Conservation (phyloP, 352 stramenopile genomes). For the Phytophthora megakarya region DNA sequence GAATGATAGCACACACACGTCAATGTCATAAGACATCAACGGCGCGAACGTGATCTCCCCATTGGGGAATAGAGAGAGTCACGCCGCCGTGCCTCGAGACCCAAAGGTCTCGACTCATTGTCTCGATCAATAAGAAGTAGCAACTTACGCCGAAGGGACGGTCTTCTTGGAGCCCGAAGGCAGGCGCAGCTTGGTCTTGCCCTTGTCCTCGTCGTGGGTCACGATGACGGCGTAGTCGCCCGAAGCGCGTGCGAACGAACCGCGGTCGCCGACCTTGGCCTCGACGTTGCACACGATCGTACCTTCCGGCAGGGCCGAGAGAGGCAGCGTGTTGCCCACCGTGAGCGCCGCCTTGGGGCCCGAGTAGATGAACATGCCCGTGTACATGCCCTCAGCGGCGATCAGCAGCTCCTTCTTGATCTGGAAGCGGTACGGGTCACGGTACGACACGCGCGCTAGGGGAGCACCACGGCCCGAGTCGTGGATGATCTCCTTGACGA, state of each 20-base stretch:
- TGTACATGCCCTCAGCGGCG: slow-evolving; percentile 99
- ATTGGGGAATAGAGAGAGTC: slow-evolving; percentile 20
- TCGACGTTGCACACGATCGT: slow-evolving; percentile 99
- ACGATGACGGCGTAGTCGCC: slow-evolving; percentile 99
- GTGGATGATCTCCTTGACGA: slow-evolving; percentile 99
- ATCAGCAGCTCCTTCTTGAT: slow-evolving; percentile 96
- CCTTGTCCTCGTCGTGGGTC: slow-evolving; percentile 98
- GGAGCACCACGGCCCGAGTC: slow-evolving; percentile 97
- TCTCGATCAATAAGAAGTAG: slow-evolving; percentile 29
- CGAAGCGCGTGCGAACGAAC: slow-evolving; percentile 95
- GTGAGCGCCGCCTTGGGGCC: slow-evolving; percentile 96
- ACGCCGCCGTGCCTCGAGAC: slow-evolving; percentile 44
- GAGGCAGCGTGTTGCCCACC: slow-evolving; percentile 97
- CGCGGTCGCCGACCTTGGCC: slow-evolving; percentile 94
- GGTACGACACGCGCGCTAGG: slow-evolving; percentile 94
- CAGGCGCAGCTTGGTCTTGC: slow-evolving; percentile 95
- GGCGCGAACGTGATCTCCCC: slow-evolving; percentile 30
- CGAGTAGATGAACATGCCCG: slow-evolving; percentile 98
- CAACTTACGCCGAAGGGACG: slow-evolving; percentile 90
- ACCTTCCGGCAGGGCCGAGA: slow-evolving; percentile 96
- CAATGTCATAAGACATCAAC: slow-evolving; percentile 2
- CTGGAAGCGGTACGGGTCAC: slow-evolving; percentile 91
- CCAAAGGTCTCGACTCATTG: slow-evolving; percentile 33
- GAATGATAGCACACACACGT: slow-evolving; percentile 47
- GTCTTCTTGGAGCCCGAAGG: slow-evolving; percentile 98